A percentile compares a stretch with the other conserved stretches of the same genome.
Conservation (phyloP, 805 yeast species). For the Suhomyces faveliae region DNA sequence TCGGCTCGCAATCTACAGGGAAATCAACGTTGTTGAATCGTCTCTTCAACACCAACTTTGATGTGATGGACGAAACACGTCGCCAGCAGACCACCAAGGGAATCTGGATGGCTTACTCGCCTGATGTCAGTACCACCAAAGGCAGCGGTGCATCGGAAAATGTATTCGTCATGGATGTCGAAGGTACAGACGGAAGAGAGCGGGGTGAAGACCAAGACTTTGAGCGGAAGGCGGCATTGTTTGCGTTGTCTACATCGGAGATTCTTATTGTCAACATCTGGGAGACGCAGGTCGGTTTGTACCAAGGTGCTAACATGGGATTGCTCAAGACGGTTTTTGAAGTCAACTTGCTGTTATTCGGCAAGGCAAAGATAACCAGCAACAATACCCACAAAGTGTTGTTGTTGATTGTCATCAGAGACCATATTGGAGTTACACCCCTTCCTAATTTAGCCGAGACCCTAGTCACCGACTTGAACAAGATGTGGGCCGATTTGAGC, state of each 20-base stretch:
- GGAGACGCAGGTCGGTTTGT: slow-evolving; percentile 96
- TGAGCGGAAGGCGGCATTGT: slow-evolving; percentile 92
- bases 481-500: slow-evolving; percentile 73
- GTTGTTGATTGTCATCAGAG: slow-evolving; percentile 85
- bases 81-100: slow-evolving; percentile 79
- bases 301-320: slow-evolving; percentile 98
- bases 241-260: slow-evolving; percentile 91
- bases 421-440: slow-evolving; percentile 87
- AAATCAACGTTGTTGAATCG: slow-evolving; percentile 88
- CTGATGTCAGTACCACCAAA: slow-evolving; percentile 27
- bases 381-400: slow-evolving; percentile 57
- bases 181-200: slow-evolving; percentile 97
- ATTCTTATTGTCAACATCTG: slow-evolving; percentile 88
- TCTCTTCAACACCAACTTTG: slow-evolving; percentile 82
- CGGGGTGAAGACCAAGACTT: slow-evolving; percentile 98
- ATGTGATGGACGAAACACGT: slow-evolving; percentile 84
- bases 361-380: slow-evolving; percentile 43
- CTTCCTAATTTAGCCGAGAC: slow-evolving; percentile 67
- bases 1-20: slow-evolving; percentile 97
- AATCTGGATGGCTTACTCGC: slow-evolving; percentile 44
- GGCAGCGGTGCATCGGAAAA: slow-evolving; percentile 21
- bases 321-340: slow-evolving; percentile 93
- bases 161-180: slow-evolving; percentile 90
- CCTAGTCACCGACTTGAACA: slow-evolving; percentile 64
- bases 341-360: slow-evolving; percentile 85